These are phyloP conservation scores for Aspergillus ustus DNA, from an alignment of 2,329 filamentous ascomycete species.

Conservation along the genomic window DNA sequence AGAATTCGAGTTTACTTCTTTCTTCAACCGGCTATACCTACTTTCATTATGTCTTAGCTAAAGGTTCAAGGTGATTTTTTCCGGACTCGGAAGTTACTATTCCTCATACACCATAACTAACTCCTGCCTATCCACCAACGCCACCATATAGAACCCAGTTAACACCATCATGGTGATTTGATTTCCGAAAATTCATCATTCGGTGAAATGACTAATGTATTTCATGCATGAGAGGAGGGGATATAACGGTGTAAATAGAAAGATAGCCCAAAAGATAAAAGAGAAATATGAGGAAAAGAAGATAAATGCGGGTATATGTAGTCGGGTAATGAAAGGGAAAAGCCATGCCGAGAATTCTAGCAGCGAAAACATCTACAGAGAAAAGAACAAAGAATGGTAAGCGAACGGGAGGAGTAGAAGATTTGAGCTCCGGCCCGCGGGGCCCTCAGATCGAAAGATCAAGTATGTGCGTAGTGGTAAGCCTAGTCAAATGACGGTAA, in stretches of 20 bases:
- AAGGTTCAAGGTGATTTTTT: no score
- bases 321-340: not conserved
- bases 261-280: not conserved
- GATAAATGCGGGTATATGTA: not conserved
- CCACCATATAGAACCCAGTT: no score
- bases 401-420: not conserved
- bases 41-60: not conserved
- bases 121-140: no score
- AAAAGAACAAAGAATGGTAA: not conserved
- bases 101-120: no score
- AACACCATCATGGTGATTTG: no score
- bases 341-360: not conserved
- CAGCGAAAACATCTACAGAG: constrained; percentile 3
- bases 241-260: constrained; percentile 5
- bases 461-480: not conserved
- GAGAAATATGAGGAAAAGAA: constrained; percentile 3
- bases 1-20: not conserved
- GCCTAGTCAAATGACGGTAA: not conserved
- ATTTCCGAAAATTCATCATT: no score
- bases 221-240: not conserved
- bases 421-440: not conserved
- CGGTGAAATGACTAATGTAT: not conserved
- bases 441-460: no score
- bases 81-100: no score
- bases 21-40: not conserved